Evolutionary conservation across 2,329 filamentous ascomycete genomes (phyloP), one percentile per base, ranked within the genome.

Genomic region (Elsinoe necatrix): DNA sequence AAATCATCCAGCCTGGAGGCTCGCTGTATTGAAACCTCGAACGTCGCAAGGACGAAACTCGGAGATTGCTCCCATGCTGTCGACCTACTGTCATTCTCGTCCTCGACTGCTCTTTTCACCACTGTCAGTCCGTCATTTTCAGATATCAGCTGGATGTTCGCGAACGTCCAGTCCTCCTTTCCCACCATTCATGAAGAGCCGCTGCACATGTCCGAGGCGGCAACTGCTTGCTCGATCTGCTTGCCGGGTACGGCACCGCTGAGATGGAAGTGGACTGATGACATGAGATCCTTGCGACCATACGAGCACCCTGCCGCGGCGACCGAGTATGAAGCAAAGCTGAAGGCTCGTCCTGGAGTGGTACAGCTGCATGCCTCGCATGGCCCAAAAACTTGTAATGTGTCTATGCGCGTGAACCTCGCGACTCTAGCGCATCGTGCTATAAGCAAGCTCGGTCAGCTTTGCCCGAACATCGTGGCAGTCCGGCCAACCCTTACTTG

Each of bases 251-350:
- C 63, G 8, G 74, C 75, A 1, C 54, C 55, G 2, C 57, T 74
- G 12, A 62, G 67, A 23, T 77, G 74, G 74, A 65, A 62, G 18
- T 47, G 70, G 2, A 62, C 58, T 7, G 63, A 63, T 11, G 63
- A 65, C 9, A 57, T 56, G 8, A 55, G 58, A 3, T 68, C 67
- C 34, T 62, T 77, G 18, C 68, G 68, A 12, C 71, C 77, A 0
- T 76, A 75, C 50, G 81, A 83, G 62, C 73, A 82, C 60, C 70
- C 77, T 0, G 61, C 69, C 52, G 70, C 73, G 56, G 79, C 80
- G 47, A 74, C 72, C 0, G 59, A 64, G 0, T 82, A 76, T 60
- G 81, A 83, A 63, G 68, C 69, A 41, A 69, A 70, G 2, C 66
- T 81, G 20, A 83, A 82, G 62, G 59, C 64, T n/a, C 69, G 75